Conservation (phyloP, 495 filamentous ascomycete genomes). For the Xylaria cubensis region DNA sequence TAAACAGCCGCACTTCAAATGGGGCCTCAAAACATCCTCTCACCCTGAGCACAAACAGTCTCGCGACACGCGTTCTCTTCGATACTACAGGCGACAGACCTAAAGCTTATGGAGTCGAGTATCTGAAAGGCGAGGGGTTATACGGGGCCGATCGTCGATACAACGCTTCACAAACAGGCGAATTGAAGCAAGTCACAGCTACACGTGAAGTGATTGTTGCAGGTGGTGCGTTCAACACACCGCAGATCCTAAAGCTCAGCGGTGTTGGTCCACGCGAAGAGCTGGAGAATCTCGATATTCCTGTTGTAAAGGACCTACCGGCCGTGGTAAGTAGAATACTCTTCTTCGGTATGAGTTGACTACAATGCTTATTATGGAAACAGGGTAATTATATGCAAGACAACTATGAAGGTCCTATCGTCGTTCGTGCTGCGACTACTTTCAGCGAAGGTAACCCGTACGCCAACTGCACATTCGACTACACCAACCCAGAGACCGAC, state of each 20-base stretch:
- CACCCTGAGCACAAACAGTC: neutral
- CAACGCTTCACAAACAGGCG: constrained; percentile 33
- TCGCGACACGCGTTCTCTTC: neutral
- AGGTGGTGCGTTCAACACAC: constrained; percentile 65
- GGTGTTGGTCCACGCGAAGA: constrained; percentile 61
- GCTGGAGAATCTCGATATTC: constrained; percentile 53
- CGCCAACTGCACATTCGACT: constrained; percentile 18
- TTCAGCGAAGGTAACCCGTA: neutral
- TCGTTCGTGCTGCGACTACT: constrained; percentile 27
- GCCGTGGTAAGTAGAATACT: constrained; percentile 50
- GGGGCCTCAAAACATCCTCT: neutral
- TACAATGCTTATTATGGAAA: neutral
- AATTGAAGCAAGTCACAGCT: constrained; percentile 30
- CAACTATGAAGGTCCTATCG: constrained; percentile 51
- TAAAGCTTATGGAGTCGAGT: constrained; percentile 48
- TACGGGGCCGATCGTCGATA: constrained; percentile 52
- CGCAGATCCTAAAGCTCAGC: constrained; percentile 62
- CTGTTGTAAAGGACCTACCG: constrained; percentile 53
- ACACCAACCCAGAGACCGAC: neutral
- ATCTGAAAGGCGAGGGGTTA: constrained; percentile 42
- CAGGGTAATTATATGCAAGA: constrained; percentile 57
- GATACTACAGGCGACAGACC: constrained; percentile 28
- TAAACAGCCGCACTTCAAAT: neutral
- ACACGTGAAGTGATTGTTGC: constrained; percentile 59
- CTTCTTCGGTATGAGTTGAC: neutral